Evolutionary conservation across 306 rosid genomes (phyloP).

Genomic region (Pueraria montana): DNA sequence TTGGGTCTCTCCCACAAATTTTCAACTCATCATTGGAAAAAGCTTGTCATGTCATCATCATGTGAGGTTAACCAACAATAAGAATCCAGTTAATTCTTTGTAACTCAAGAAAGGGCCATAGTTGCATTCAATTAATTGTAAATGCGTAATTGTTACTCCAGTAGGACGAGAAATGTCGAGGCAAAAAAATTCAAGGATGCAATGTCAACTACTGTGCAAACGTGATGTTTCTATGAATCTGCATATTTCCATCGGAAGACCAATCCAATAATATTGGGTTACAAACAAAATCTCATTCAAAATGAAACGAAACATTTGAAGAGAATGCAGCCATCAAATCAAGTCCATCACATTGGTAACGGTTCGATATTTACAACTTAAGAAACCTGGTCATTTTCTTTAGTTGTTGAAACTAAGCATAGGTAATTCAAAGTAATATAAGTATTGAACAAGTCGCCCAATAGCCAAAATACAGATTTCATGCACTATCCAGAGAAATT

Average conservation of each 20-base stretch:
- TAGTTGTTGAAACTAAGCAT: slow-evolving; percentile 40
- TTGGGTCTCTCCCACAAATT: neutral
- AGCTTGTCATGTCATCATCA: neutral
- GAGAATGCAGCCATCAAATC: neutral
- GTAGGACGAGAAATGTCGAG: neutral
- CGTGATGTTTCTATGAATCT: neutral
- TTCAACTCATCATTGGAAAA: neutral
- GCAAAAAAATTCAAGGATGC: neutral
- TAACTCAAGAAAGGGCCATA: too few relatives aligned
- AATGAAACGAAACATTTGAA: neutral
- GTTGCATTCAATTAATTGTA: neutral
- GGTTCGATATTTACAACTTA: slow-evolving; percentile 50
- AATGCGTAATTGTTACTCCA: neutral
- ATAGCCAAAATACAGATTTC: neutral
- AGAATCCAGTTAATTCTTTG: neutral
- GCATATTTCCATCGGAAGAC: neutral
- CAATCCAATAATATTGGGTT: neutral
- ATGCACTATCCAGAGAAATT: neutral
- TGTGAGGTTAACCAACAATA: neutral
- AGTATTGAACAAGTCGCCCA: slow-evolving; percentile 33
- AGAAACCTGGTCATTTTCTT: slow-evolving; percentile 30
- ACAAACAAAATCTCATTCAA: neutral
- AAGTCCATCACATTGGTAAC: slow-evolving; percentile 31
- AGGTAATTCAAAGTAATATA: slow-evolving; percentile 15
- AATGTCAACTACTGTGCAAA: neutral